Conservation (phyloP, 1,284 basidiomycete genomes). For the Papiliotrema fonsecae region DNA sequence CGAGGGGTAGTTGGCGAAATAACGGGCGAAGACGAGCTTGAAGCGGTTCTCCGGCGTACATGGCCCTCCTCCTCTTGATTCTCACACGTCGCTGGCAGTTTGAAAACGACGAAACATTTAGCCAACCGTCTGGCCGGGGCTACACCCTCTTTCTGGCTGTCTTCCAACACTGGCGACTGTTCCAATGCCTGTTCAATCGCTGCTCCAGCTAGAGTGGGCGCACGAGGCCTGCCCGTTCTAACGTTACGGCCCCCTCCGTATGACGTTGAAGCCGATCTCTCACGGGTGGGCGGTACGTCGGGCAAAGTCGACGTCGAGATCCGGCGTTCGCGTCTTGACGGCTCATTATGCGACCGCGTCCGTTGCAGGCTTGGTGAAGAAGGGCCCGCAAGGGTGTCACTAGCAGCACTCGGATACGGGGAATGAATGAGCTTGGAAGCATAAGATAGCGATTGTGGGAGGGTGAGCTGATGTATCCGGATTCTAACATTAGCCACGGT, state of each 20-base stretch:
- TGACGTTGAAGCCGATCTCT: neutral
- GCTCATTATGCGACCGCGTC: neutral
- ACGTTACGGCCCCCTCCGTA: constrained; percentile 1
- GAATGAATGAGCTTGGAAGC: constrained; percentile 18
- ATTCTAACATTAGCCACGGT: constrained; percentile 16
- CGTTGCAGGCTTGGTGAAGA: constrained; percentile 7
- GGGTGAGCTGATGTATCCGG: constrained; percentile 40
- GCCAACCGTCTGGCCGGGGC: constrained; percentile 17
- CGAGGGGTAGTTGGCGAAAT: too few species aligned
- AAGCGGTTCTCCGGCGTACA: too few species aligned
- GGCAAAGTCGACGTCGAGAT: constrained; percentile 5
- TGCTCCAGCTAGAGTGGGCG: constrained; percentile 42
- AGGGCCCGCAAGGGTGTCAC: constrained; percentile 4
- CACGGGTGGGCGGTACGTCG: neutral
- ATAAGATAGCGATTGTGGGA: constrained; percentile 20
- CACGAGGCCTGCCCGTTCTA: constrained; percentile 21
- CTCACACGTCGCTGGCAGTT: too few species aligned
- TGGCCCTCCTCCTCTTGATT: too few species aligned
- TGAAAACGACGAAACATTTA: constrained; percentile 33
- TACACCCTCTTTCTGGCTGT: constrained; percentile 6
- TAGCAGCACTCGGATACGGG: constrained; percentile 1
- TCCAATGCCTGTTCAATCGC: constrained; percentile 19
- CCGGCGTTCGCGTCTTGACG: constrained; percentile 2
- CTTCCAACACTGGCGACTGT: neutral
- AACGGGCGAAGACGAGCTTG: too few species aligned